These are phyloP conservation scores for Myxozyma mucilagina DNA, from an alignment of 805 yeast genomes.

Conservation along the genomic window DNA sequence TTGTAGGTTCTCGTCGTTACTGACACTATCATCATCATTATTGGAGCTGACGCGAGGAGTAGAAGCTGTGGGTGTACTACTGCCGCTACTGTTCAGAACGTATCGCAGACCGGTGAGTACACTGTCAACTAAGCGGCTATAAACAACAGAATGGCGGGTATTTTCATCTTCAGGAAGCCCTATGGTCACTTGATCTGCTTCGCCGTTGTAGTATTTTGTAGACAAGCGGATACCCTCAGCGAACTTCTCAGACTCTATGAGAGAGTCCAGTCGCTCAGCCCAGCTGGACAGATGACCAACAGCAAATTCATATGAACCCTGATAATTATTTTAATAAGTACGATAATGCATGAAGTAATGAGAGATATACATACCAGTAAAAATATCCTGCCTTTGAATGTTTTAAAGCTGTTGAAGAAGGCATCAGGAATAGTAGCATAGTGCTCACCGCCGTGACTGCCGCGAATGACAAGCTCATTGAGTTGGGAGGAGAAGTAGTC, in stretches of 20 bases:
- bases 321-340: neutral
- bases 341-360: neutral
- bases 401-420: slow-evolving; percentile 42
- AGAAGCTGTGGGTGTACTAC: slow-evolving; percentile 27
- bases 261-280: slow-evolving; percentile 61
- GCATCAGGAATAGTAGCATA: slow-evolving; percentile 41
- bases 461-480: slow-evolving; percentile 27
- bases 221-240: slow-evolving; percentile 59
- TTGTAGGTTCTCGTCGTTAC: slow-evolving; percentile 14
- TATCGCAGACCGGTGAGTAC: slow-evolving; percentile 54
- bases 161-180: slow-evolving; percentile 56
- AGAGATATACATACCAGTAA: slow-evolving; percentile 47
- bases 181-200: slow-evolving; percentile 50
- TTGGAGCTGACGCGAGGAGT: slow-evolving; percentile 6
- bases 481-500: slow-evolving; percentile 39
- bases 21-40: neutral
- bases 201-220: slow-evolving; percentile 53
- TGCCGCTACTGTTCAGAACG: slow-evolving; percentile 40
- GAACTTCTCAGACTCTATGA: slow-evolving; percentile 53
- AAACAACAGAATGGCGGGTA: slow-evolving; percentile 51
- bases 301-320: slow-evolving; percentile 47
- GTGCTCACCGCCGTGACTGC: slow-evolving; percentile 29
- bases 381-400: slow-evolving; percentile 51
- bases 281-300: slow-evolving; percentile 65
- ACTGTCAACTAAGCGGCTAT: slow-evolving; percentile 57